phyloP scores from a whole-genome alignment of 306 rosid genomes.

The Herpetospermum pedunculosum region DNA sequence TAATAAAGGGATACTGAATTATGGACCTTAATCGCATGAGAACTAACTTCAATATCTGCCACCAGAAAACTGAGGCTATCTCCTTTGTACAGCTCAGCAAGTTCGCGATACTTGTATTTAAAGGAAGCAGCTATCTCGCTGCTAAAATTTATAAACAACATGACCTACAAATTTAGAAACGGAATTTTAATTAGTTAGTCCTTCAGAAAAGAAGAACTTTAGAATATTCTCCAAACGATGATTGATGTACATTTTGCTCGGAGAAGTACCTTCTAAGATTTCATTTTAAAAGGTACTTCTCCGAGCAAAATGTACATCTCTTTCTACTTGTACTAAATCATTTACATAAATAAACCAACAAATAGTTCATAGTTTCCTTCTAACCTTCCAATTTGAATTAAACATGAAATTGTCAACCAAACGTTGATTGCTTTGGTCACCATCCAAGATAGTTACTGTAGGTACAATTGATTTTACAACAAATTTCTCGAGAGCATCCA shows the following conservation, averaged over 20 bases:
- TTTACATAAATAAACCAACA: background rate
- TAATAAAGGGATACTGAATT: background rate
- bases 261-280: too few relatives aligned
- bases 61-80: slow-evolving; percentile 60
- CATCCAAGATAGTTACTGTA: slow-evolving; percentile 45
- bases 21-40: background rate
- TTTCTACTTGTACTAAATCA: background rate
- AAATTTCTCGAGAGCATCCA: slow-evolving; percentile 60
- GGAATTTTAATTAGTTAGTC: background rate
- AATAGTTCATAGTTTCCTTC: background rate
- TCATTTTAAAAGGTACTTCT: too few relatives aligned
- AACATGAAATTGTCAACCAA: slow-evolving; percentile 53
- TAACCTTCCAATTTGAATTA: slow-evolving; percentile 53
- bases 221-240: background rate
- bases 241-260: too few relatives aligned
- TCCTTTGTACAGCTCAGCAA: slow-evolving; percentile 47
- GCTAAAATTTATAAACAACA: slow-evolving; percentile 72
- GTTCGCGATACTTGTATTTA: slow-evolving; percentile 52
- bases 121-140: slow-evolving; percentile 42
- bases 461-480: slow-evolving; percentile 53
- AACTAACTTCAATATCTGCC: slow-evolving; percentile 57
- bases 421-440: slow-evolving; percentile 58
- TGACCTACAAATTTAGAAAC: slow-evolving; percentile 44
- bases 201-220: background rate
- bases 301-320: background rate